Conservation (phyloP, 768 basidiomycete genomes). For the Auriscalpium vulgare region DNA sequence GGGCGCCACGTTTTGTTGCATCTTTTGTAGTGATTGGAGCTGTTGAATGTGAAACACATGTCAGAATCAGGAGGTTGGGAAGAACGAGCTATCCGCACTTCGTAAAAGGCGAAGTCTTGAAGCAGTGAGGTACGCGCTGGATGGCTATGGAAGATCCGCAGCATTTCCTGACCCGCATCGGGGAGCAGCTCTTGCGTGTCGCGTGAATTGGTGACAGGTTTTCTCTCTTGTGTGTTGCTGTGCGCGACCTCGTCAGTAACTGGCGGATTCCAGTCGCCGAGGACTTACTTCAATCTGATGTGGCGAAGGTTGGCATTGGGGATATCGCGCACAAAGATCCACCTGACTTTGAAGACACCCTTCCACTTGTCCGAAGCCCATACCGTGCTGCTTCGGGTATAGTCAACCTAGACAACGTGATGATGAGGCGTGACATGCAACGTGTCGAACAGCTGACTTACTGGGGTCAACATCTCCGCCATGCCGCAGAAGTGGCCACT, state of each 20-base stretch:
- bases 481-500: constrained; percentile 98
- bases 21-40: constrained; percentile 84
- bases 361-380: constrained; percentile 99
- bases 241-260: constrained; percentile 7
- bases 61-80: background rate
- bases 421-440: too few relatives aligned
- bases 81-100: constrained; percentile 39
- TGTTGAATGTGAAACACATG: constrained; percentile 25
- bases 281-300: constrained; percentile 72
- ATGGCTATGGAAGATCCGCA: constrained; percentile 90
- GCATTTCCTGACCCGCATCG: constrained; percentile 94
- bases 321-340: constrained; percentile 96
- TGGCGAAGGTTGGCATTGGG: constrained; percentile 85
- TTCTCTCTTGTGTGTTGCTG: constrained; percentile 95
- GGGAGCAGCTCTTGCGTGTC: constrained; percentile 96
- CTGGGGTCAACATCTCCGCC: constrained; percentile 96
- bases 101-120: constrained; percentile 90
- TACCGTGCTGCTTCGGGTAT: constrained; percentile 88
- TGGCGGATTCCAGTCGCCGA: background rate
- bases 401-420: constrained; percentile 57
- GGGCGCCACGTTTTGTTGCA: constrained; percentile 26
- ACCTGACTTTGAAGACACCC: constrained; percentile 95
- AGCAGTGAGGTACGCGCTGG: constrained; percentile 88
- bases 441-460: constrained; percentile 26
- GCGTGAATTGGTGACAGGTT: constrained; percentile 96